Evolutionary conservation across 495 filamentous ascomycete genomes (phyloP).

Genomic region (Penicillium macrosclerotiorum): DNA sequence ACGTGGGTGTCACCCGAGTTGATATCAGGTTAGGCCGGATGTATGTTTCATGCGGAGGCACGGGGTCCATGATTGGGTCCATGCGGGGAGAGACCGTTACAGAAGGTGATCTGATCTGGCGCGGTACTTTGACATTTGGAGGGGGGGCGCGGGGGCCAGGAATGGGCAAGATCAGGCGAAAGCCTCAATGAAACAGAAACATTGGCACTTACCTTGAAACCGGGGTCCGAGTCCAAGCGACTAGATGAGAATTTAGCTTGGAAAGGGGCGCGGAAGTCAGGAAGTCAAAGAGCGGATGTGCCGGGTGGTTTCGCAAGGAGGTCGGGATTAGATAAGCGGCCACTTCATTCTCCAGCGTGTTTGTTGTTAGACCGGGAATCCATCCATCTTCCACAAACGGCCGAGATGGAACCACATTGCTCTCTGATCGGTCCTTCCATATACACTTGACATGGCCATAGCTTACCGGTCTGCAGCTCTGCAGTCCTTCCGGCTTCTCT

Average conservation of each 20-base stretch:
- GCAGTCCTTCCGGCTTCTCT: not conserved
- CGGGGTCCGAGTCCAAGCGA: slow-evolving; percentile 1
- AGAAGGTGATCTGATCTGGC: no score
- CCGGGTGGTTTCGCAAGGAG: not conserved
- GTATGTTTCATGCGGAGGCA: slow-evolving; percentile 7
- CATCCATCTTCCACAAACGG: no score
- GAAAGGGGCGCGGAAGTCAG: no score
- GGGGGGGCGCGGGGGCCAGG: not conserved
- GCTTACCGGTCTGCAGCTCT: not conserved
- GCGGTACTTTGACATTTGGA: not conserved
- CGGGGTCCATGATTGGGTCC: no score
- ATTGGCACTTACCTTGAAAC: slow-evolving; percentile 3
- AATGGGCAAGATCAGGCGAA: no score
- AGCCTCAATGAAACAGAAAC: not conserved
- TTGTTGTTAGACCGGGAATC: no score
- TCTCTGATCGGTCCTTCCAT: no score
- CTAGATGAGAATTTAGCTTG: not conserved
- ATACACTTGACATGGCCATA: not conserved
- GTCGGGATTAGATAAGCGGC: not conserved
- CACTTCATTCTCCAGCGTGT: not conserved
- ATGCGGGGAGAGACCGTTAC: slow-evolving; percentile 15
- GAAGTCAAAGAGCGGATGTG: slow-evolving; percentile 1
- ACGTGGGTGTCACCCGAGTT: no score
- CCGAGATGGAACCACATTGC: no score
- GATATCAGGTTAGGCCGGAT: not conserved